phyloP scores from a whole-genome alignment of 2,329 filamentous ascomycete species.

The Calonectria montana region DNA sequence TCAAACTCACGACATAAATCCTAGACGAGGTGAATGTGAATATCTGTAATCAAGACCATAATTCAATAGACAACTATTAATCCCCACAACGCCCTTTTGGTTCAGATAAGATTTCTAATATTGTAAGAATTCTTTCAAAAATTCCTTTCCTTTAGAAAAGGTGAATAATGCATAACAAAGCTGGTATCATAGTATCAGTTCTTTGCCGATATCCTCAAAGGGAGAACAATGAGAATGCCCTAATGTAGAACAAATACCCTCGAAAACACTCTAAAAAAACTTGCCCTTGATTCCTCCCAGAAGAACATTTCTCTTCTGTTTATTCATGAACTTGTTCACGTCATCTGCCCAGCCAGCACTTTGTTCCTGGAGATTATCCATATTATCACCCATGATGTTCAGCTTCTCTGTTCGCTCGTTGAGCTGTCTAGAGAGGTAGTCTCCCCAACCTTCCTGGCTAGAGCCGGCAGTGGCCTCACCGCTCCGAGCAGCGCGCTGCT shows the following conservation, averaged over 20 bases:
- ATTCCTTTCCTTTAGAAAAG: background rate
- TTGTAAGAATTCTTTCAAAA: background rate
- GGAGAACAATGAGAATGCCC: background rate
- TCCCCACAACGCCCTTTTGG: background rate
- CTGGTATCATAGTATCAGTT: background rate
- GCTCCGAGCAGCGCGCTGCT: slow-evolving; percentile 70
- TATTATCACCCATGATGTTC: slow-evolving; percentile 82
- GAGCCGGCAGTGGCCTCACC: slow-evolving; percentile 43
- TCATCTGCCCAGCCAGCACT: slow-evolving; percentile 89
- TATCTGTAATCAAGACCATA: background rate
- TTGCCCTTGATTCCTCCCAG: slow-evolving; percentile 75
- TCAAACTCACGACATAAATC: background rate
- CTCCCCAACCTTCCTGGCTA: slow-evolving; percentile 73
- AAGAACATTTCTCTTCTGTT: slow-evolving; percentile 88
- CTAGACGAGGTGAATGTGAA: background rate
- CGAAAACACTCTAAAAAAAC: slow-evolving; percentile 52
- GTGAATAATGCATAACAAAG: background rate
- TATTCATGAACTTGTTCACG: slow-evolving; percentile 85
- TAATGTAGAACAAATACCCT: background rate
- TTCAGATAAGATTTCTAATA: background rate
- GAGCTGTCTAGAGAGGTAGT: slow-evolving; percentile 87
- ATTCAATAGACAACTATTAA: background rate
- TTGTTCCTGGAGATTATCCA: slow-evolving; percentile 84
- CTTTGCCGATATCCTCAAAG: background rate
- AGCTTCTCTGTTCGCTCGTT: slow-evolving; percentile 93